Conservation (phyloP, 164 flowering plant species). For the Tinospora cordifolia region DNA sequence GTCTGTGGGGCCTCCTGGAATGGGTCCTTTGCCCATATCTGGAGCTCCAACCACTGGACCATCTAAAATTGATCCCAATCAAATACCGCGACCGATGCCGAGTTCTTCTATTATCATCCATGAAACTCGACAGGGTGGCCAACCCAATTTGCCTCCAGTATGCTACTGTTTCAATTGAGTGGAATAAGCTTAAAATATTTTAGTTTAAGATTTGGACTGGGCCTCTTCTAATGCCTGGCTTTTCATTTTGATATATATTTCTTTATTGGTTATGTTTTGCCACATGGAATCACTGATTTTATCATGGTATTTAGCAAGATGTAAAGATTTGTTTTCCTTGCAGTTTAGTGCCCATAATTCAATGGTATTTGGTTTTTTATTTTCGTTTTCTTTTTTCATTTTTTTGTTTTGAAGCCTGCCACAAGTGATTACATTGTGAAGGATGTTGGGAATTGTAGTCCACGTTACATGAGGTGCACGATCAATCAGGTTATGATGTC, state of each 20-base stretch:
- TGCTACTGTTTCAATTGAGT: not conserved
- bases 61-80: conserved; percentile 89
- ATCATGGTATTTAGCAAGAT: not conserved
- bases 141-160: conserved; percentile 90
- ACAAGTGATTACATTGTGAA: conserved; percentile 76
- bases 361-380: too few relatives aligned
- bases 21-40: conserved; percentile 41
- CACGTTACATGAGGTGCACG: conserved; percentile 95
- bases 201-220: not conserved
- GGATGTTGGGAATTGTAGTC: conserved; percentile 97
- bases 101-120: conserved; percentile 41
- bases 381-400: conserved; percentile 9
- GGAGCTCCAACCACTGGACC: conserved; percentile 50
- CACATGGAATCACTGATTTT: not conserved
- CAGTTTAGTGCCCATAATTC: not conserved
- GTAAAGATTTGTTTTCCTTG: not conserved
- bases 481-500: conserved; percentile 63
- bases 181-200: not conserved
- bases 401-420: conserved; percentile 55
- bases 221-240: not conserved
- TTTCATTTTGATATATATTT: not conserved
- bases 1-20: conserved; percentile 48
- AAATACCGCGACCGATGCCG: conserved; percentile 84
- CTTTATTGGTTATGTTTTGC: not conserved
- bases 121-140: conserved; percentile 85